Conservation (phyloP, 2,329 filamentous ascomycete genomes). For the Arthrinium puccinioides region DNA sequence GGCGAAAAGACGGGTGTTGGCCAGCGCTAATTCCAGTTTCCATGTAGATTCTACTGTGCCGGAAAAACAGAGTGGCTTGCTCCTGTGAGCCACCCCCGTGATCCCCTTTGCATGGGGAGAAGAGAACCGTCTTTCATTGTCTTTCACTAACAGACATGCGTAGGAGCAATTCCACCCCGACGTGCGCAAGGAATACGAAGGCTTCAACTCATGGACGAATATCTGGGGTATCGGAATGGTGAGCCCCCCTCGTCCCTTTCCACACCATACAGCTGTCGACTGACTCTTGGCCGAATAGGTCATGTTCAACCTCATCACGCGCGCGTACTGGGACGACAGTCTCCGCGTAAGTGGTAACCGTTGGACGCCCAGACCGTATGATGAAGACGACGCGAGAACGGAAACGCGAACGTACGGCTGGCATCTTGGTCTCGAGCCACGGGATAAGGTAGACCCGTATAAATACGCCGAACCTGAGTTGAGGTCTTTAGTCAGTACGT, state of each 20-base stretch:
- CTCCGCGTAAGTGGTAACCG: neutral
- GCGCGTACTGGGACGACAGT: neutral
- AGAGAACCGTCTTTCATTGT: too few species aligned
- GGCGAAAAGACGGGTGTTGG: too few species aligned
- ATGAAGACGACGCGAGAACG: neutral
- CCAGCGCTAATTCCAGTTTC: too few species aligned
- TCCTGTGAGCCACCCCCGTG: neutral
- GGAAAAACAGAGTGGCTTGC: too few species aligned
- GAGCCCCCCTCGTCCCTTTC: neutral
- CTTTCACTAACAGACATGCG: too few species aligned
- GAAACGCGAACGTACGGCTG: neutral
- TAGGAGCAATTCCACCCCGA: neutral
- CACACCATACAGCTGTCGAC: neutral
- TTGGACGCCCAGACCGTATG: neutral
- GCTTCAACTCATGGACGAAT: neutral
- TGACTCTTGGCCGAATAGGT: neutral
- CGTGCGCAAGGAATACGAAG: neutral
- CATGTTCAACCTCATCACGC: neutral
- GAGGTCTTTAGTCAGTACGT: too few species aligned
- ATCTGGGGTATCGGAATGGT: neutral
- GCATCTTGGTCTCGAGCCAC: neutral
- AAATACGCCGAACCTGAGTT: too few species aligned
- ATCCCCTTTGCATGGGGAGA: too few species aligned
- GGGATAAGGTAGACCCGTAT: too few species aligned
- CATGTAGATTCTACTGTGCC: too few species aligned